Base-by-base conservation (phyloP, 768 basidiomycete genomes). In the Fomitopsis pulvina region DNA sequence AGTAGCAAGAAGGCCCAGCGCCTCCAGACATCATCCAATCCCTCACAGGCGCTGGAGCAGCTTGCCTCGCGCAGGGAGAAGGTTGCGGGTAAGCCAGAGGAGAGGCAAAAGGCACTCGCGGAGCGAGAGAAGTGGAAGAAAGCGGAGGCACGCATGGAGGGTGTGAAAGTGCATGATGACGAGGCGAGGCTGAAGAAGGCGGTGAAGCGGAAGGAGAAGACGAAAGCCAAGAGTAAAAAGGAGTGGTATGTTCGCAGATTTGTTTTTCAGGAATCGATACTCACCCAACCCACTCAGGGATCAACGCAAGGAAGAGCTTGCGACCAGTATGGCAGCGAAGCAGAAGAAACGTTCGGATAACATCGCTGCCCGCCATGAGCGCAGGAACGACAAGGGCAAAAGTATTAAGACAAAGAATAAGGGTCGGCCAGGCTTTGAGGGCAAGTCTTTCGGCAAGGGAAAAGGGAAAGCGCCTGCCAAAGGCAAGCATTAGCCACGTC, bases 311-410 rank as follows among this genome's bases (percentile, higher is more conserved):
- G 83, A 87, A 49, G 82, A 89, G 30, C 61, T 92, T 24, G 57
- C 76, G 2, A 75, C 81, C 10, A 75, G 84, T 2, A 87, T 91
- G 78, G 87, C 86, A 1, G 87, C 88, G 26, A 84, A 79, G 64
- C 86, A 92, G 68, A 92, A 94, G 72, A 98, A 98, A 68, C 78
- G 92, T 3, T 63, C 81, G 12, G 92, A 95, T 59, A 97, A 98
- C 60, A 87, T 97, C 58, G 87, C 91, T 0, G 81, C 77, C 72
- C 81, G 92, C 16, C 81, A 83, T 50, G 92, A 97, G 63, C 75
- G 85, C 28, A 75, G 77, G 64, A 78, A 74, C 55, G 81, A 82
- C 42, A 81, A 76, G 63, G 69, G 71, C 52, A 81, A 70, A 74
- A 70, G 80, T 56, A 69, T 69, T 54, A 75, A 74, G 57, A 65